phyloP scores from a whole-genome alignment of 352 stramenopile genomes.

The Pythium scleroteichum region DNA sequence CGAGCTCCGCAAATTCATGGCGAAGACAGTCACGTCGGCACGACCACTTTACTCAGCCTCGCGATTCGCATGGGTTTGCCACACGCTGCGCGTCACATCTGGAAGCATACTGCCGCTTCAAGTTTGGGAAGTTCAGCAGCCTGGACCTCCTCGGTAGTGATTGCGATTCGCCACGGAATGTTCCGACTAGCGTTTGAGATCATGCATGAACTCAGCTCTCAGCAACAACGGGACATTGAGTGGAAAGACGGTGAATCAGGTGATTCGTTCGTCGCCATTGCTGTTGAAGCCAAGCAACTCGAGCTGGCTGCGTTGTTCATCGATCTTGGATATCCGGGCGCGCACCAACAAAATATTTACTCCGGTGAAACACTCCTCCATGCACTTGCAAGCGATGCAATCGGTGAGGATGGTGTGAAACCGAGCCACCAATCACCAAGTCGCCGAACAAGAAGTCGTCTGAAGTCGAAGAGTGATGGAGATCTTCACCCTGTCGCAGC shows the following conservation, averaged over 20 bases:
- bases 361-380: constrained; percentile 12
- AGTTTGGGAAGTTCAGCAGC: not conserved
- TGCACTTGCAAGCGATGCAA: not conserved
- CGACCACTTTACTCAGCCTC: not conserved
- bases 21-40: not conserved
- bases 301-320: constrained; percentile 61
- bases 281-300: constrained; percentile 56
- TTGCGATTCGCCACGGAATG: constrained; percentile 63
- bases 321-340: constrained; percentile 22
- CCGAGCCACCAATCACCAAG: not conserved
- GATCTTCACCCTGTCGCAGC: not conserved
- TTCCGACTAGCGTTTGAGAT: constrained; percentile 46
- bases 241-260: constrained; percentile 34
- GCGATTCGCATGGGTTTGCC: constrained; percentile 12
- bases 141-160: constrained; percentile 23
- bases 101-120: not conserved
- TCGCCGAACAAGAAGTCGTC: not conserved
- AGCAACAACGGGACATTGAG: not conserved
- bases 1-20: constrained; percentile 23
- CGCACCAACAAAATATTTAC: not conserved
- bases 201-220: constrained; percentile 1
- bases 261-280: constrained; percentile 42
- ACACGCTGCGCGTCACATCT: not conserved
- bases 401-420: not conserved
- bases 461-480: constrained; percentile 2